Percentiles rank a stretch among this genome's conserved stretches.
These are phyloP conservation scores for Lactarius trivialis DNA, from an alignment of 768 basidiomycete species.

Conservation along the genomic window DNA sequence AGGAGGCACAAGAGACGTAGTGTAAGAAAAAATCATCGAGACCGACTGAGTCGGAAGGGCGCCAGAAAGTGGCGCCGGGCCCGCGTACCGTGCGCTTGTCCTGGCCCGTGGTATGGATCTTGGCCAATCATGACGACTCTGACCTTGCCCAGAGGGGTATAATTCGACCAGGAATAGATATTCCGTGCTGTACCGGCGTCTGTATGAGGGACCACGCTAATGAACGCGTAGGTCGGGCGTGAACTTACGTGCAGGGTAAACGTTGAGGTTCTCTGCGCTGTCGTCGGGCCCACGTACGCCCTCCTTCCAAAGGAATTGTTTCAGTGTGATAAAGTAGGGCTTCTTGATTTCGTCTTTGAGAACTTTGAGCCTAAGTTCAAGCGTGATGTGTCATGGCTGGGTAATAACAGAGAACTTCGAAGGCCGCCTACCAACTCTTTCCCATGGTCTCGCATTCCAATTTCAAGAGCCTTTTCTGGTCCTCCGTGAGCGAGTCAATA, in stretches of 20 bases:
- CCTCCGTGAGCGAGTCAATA: constrained; percentile 46
- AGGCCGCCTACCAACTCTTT: constrained; percentile 52
- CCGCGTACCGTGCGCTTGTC: constrained; percentile 76
- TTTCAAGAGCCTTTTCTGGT: constrained; percentile 49
- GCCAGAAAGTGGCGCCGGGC: neutral
- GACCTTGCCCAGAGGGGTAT: constrained; percentile 75
- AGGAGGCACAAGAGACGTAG: neutral
- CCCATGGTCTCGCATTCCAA: constrained; percentile 73
- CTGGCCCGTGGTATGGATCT: constrained; percentile 77
- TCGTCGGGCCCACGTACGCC: constrained; percentile 52
- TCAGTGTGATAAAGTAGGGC: constrained; percentile 69
- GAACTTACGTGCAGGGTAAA: constrained; percentile 73
- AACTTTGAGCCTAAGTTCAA: constrained; percentile 59
- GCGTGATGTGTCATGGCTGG: neutral
- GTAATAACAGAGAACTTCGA: neutral
- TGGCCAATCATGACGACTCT: constrained; percentile 87
- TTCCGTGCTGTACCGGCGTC: constrained; percentile 50
- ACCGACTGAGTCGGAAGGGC: neutral
- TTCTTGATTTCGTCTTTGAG: constrained; percentile 70
- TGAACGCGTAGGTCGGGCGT: neutral
- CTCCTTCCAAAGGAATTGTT: constrained; percentile 60
- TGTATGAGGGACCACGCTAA: neutral
- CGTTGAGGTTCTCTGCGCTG: constrained; percentile 40
- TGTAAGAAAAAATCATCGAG: neutral
- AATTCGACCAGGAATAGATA: constrained; percentile 86